Conservation (phyloP, 139 green algal genomes). For the Coelastrella sp. region DNA sequence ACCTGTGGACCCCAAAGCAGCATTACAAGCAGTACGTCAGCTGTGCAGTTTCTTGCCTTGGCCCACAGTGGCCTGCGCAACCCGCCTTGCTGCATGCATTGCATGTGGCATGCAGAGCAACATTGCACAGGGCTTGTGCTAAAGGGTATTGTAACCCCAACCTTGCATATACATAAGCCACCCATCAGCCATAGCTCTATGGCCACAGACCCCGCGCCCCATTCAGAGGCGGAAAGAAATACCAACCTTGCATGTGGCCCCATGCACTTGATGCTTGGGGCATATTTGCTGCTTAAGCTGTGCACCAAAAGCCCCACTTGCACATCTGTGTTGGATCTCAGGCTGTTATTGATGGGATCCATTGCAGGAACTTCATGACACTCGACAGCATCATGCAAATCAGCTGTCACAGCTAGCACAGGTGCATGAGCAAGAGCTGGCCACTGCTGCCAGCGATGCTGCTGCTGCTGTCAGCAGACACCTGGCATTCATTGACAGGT, state of each 20-base stretch:
- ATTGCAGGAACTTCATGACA: slow-evolving; percentile 58
- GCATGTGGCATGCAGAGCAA: too few relatives aligned
- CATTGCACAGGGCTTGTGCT: too few relatives aligned
- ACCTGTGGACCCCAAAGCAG: neutral
- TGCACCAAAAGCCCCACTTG: neutral
- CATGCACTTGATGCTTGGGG: neutral
- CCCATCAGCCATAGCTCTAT: too few relatives aligned
- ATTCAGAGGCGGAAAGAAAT: too few relatives aligned
- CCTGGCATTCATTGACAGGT: slow-evolving; percentile 70
- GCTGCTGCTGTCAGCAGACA: slow-evolving; percentile 63
- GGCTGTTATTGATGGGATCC: too few relatives aligned
- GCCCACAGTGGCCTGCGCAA: too few relatives aligned
- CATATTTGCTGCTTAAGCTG: too few relatives aligned
- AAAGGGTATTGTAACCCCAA: too few relatives aligned
- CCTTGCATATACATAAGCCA: too few relatives aligned
- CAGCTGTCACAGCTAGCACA: slow-evolving; percentile 16
- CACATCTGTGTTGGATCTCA: neutral
- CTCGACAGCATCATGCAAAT: neutral
- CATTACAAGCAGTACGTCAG: neutral
- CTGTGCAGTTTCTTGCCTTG: too few relatives aligned
- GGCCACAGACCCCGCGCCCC: too few relatives aligned
- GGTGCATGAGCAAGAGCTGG: slow-evolving; percentile 22
- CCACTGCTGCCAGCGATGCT: slow-evolving; percentile 54
- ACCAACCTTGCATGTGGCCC: neutral
- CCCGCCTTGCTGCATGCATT: too few relatives aligned